Evolutionary conservation across 2,329 filamentous ascomycete species (phyloP).

Genomic region (Talaromyces verruculosus): DNA sequence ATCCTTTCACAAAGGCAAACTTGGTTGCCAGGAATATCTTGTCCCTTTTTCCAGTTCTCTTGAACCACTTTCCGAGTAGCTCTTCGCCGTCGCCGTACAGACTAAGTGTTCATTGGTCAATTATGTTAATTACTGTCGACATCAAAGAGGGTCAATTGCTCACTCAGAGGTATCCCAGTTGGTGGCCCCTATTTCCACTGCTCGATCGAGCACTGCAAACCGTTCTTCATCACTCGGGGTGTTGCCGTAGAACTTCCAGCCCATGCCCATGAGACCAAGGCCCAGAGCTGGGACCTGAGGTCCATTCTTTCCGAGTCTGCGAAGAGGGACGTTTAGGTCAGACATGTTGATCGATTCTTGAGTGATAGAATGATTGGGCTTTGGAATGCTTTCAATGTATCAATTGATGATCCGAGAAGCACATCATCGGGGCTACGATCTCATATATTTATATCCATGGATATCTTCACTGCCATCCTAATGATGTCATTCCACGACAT

Average conservation of each 20-base stretch:
- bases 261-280: slow-evolving; percentile 17
- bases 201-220: slow-evolving; percentile 47
- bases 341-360: slow-evolving; percentile 10
- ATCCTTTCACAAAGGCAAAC: slow-evolving; percentile 40
- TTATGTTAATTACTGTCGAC: not conserved
- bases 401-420: not conserved
- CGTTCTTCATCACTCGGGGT: slow-evolving; percentile 43
- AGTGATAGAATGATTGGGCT: not conserved
- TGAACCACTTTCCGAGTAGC: slow-evolving; percentile 19
- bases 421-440: not conserved
- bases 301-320: slow-evolving; percentile 14
- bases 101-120: slow-evolving; percentile 33
- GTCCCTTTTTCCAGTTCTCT: slow-evolving; percentile 24
- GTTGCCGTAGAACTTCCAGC: slow-evolving; percentile 30
- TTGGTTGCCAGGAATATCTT: slow-evolving; percentile 57
- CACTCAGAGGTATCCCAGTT: slow-evolving; percentile 47
- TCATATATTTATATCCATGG: not conserved
- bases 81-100: slow-evolving; percentile 18
- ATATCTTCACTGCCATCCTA: not conserved
- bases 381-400: not conserved
- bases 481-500: not conserved
- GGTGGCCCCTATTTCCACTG: slow-evolving; percentile 44
- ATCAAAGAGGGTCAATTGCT: not conserved
- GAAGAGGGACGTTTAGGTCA: not conserved
- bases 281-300: slow-evolving; percentile 12